Conservation (phyloP, 305 asterid genomes). For the Solanum chacoense region DNA sequence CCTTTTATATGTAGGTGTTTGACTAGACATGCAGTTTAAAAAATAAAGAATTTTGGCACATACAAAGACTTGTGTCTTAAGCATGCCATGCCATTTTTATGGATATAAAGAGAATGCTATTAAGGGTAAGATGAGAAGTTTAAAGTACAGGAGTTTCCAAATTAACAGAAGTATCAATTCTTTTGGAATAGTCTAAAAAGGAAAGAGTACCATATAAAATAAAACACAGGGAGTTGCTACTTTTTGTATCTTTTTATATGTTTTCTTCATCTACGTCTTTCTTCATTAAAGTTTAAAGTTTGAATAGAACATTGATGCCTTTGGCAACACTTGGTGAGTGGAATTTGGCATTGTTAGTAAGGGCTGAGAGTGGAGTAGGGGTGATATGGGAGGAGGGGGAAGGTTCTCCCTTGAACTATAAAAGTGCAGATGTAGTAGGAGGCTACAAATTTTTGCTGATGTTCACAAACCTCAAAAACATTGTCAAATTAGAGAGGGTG, state of each 20-base stretch:
- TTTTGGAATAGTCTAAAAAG: not conserved
- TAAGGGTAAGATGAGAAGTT: not conserved
- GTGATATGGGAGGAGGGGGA: not conserved
- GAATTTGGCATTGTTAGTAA: not conserved
- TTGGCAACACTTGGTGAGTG: not conserved
- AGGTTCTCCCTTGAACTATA: not conserved
- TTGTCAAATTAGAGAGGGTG: not conserved
- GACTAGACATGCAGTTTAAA: not conserved
- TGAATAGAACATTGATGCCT: not conserved
- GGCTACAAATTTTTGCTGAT: not conserved
- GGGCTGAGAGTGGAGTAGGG: not conserved
- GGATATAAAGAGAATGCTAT: not conserved
- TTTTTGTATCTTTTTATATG: not conserved
- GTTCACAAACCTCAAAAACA: not conserved
- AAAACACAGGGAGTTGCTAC: not conserved
- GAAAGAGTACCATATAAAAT: not conserved
- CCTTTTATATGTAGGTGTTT: not conserved
- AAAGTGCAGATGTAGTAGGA: not conserved
- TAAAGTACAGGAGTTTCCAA: not conserved
- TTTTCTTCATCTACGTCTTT: not conserved
- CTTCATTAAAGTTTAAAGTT: not conserved
- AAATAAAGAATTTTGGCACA: not conserved
- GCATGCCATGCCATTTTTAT: not conserved
- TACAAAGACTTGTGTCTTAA: not conserved
- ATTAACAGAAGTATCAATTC: not conserved